Percentiles rank a stretch among this genome's conserved stretches.
Conservation (phyloP, 225 moss, liverwort and hornwort species). For the Marchantia polymorpha region DNA sequence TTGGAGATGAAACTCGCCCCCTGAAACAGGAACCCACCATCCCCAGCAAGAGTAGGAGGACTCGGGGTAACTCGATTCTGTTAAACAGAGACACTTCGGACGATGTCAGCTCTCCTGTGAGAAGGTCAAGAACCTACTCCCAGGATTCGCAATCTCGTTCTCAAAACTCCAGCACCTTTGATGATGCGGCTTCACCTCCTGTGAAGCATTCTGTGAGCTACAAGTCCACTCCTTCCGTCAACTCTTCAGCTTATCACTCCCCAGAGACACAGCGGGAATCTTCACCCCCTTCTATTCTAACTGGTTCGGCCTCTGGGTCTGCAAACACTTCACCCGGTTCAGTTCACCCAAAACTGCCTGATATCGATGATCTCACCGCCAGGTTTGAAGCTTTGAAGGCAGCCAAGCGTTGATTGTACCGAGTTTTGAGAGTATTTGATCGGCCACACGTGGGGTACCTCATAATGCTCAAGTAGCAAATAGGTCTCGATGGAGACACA, state of each 20-base stretch:
- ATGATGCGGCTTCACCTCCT: conserved; percentile 19
- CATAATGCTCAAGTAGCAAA: background rate
- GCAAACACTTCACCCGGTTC: conserved; percentile 34
- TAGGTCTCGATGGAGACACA: background rate
- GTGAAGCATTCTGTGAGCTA: conserved; percentile 16
- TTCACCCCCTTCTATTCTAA: conserved; percentile 10
- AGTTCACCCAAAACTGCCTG: conserved; percentile 48
- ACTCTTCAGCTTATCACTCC: conserved; percentile 24
- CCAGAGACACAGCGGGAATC: conserved; percentile 23
- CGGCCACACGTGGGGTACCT: background rate
- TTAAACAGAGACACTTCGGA: conserved; percentile 27
- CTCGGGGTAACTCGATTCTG: too few relatives aligned
- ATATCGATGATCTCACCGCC: conserved; percentile 64
- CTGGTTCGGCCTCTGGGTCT: conserved; percentile 12
- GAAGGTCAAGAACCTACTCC: conserved; percentile 19
- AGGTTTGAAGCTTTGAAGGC: conserved; percentile 77
- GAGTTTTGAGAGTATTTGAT: background rate
- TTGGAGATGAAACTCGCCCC: conserved; percentile 9
- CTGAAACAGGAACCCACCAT: conserved; percentile 10
- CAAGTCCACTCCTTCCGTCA: conserved; percentile 16
- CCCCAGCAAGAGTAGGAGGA: conserved; percentile 43
- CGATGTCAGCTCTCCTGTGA: conserved; percentile 16
- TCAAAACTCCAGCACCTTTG: conserved; percentile 1
- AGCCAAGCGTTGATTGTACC: conserved; percentile 32
- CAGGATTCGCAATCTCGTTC: too few relatives aligned